Percentiles rank a stretch among this genome's conserved stretches.
Evolutionary conservation across 169 alveolate species (phyloP).

Genomic region (Cryptosporidium parvum): DNA sequence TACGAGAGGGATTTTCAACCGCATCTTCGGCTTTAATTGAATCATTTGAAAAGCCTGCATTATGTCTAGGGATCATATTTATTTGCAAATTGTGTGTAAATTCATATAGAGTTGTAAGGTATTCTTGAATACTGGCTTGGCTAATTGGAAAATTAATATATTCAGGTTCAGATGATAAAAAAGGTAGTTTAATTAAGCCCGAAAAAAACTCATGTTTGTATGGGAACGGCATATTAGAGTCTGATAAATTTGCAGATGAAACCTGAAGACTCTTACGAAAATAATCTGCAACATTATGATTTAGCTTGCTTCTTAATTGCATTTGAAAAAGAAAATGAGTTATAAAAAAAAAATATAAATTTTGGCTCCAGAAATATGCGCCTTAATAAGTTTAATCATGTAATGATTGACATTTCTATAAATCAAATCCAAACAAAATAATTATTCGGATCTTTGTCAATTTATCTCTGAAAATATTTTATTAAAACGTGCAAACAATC

Average conservation of each 20-base stretch:
- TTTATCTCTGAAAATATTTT: too few relatives aligned
- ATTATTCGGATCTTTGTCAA: too few relatives aligned
- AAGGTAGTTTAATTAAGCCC: conserved; percentile 46
- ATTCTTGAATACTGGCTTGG: conserved; percentile 39
- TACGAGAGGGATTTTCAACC: neutral
- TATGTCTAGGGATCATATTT: conserved; percentile 33
- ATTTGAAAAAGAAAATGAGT: neutral
- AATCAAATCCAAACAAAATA: too few relatives aligned
- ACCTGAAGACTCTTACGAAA: conserved; percentile 27
- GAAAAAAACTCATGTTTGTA: conserved; percentile 62
- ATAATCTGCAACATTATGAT: conserved; percentile 39
- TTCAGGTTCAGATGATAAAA: conserved; percentile 58
- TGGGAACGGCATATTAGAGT: conserved; percentile 61
- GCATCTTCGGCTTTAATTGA: neutral
- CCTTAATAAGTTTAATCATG: neutral
- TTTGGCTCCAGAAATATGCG: conserved; percentile 25
- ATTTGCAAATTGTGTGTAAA: neutral
- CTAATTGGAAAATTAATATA: conserved; percentile 40
- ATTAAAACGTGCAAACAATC: neutral
- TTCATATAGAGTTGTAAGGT: conserved; percentile 20
- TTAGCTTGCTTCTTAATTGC: conserved; percentile 48
- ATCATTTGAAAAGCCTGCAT: conserved; percentile 21
- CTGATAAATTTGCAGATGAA: conserved; percentile 36
- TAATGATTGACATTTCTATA: neutral
- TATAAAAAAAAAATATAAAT: neutral